phyloP scores from a whole-genome alignment of 2,329 filamentous ascomycete species.

The Trichoderma simmonsii region DNA sequence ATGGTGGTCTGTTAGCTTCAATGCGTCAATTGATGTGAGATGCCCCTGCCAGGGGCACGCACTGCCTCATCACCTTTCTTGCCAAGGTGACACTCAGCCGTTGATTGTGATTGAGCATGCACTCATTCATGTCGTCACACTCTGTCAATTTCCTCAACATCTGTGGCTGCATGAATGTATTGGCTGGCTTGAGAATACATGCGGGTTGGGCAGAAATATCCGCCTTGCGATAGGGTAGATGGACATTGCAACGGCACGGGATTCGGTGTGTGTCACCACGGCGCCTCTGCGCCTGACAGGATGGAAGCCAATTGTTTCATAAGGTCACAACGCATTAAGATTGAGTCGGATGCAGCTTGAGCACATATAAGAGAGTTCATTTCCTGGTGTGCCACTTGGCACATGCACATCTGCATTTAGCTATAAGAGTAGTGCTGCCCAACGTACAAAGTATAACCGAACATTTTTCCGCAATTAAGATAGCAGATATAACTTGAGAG shows the following conservation, averaged over 20 bases:
- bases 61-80: not conserved
- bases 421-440: too few relatives aligned
- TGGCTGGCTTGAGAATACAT: too few relatives aligned
- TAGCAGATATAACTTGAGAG: too few relatives aligned
- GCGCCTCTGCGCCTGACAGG: not conserved
- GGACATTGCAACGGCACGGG: not conserved
- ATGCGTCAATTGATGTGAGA: not conserved
- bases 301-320: not conserved
- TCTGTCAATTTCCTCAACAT: too few relatives aligned
- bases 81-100: not conserved
- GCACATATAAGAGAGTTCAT: not conserved
- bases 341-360: not conserved
- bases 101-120: not conserved
- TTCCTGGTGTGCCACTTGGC: not conserved
- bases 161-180: not conserved
- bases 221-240: not conserved
- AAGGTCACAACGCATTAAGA: not conserved
- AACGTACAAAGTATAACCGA: too few relatives aligned
- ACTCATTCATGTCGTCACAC: not conserved
- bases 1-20: not conserved
- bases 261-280: not conserved
- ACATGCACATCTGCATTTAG: too few relatives aligned
- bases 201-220: too few relatives aligned
- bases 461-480: too few relatives aligned
- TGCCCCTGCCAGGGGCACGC: not conserved